Conservation (phyloP, 768 basidiomycete genomes). For the Crassisporium funariophilum region DNA sequence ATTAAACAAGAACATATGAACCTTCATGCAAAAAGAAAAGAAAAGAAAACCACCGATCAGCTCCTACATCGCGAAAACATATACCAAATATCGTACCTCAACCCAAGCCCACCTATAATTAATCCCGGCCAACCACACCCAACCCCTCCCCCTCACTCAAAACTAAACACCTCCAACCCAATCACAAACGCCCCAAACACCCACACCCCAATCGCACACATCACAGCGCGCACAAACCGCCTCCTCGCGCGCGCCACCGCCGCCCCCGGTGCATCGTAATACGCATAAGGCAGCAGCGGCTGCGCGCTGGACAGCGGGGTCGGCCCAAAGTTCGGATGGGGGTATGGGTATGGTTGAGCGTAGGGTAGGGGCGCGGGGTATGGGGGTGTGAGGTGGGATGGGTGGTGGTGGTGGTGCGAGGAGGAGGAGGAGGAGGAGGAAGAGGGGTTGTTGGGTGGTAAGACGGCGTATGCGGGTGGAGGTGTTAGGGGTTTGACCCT, state of each 20-base stretch:
- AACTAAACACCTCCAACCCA: slow-evolving; percentile 28
- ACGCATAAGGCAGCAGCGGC: slow-evolving; percentile 36
- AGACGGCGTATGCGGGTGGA: background rate
- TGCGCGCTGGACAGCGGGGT: slow-evolving; percentile 22
- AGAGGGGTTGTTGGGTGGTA: background rate
- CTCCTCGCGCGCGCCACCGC: slow-evolving; percentile 39
- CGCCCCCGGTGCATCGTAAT: slow-evolving; percentile 35
- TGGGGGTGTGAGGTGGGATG: background rate
- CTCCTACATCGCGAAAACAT: too few species aligned
- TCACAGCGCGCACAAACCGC: slow-evolving; percentile 37
- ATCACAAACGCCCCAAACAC: slow-evolving; percentile 28
- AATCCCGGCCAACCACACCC: slow-evolving; percentile 1
- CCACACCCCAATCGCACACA: slow-evolving; percentile 32
- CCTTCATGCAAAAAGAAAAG: too few species aligned
- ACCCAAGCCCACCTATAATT: background rate
- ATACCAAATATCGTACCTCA: background rate
- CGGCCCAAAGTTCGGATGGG: slow-evolving; percentile 22
- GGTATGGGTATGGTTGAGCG: background rate
- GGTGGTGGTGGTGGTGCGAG: background rate
- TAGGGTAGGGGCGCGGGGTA: background rate
- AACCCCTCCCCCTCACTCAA: slow-evolving; percentile 16
- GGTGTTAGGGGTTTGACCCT: background rate
- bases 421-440: background rate
- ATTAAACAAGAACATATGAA: too few species aligned
- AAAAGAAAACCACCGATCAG: too few species aligned